Evolutionary conservation across 345 rosid genomes (phyloP).

Genomic region (Boechera divaricarpa): DNA sequence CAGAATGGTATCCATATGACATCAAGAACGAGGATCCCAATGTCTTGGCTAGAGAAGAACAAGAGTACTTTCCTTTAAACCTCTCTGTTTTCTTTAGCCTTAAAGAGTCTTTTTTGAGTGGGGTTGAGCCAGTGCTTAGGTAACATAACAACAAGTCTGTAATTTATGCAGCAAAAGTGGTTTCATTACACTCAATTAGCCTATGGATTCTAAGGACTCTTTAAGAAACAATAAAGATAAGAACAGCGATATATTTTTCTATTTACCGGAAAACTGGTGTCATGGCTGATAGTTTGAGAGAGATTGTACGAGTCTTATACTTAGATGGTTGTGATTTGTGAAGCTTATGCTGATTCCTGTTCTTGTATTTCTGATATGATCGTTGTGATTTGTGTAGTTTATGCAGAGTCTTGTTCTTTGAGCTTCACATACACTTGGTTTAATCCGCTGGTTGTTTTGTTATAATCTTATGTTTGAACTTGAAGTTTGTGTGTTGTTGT

Average conservation of each 20-base stretch:
- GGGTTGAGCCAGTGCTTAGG: background rate
- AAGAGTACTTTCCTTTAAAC: conserved; percentile 50
- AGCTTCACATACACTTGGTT: background rate
- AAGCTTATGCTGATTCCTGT: no score
- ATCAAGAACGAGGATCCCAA: conserved; percentile 72
- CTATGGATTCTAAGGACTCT: no score
- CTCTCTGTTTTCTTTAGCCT: background rate
- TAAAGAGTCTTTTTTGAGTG: conserved; percentile 2
- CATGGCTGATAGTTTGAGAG: no score
- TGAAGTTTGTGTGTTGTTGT: background rate
- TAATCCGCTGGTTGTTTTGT: background rate
- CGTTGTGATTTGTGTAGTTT: conserved; percentile 19
- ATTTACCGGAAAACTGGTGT: no score
- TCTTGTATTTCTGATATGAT: no score
- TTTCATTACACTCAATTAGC: no score
- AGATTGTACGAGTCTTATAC: background rate
- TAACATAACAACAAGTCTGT: no score
- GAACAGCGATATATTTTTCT: no score
- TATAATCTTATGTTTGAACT: background rate
- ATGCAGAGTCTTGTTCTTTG: conserved; percentile 5
- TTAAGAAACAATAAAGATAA: no score
- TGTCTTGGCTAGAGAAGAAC: conserved; percentile 64
- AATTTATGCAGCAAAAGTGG: no score
- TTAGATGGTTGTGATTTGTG: background rate
- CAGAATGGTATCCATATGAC: conserved; percentile 85